phyloP scores from a whole-genome alignment of 169 alveolate genomes.

The Toxoplasma gondii region DNA sequence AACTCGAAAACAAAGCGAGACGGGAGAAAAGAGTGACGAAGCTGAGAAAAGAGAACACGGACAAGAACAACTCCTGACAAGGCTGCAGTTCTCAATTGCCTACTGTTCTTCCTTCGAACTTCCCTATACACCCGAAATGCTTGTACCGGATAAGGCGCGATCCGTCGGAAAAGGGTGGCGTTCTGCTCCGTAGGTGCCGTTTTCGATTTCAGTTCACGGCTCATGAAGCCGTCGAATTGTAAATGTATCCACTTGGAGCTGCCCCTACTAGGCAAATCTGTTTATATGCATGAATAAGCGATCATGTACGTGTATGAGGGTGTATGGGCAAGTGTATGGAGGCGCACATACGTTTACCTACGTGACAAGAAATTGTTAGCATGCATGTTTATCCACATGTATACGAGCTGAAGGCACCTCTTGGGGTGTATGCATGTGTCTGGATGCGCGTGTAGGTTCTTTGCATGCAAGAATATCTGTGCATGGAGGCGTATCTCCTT shows the following conservation, averaged over 20 bases:
- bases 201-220: not conserved
- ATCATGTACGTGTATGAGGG: not conserved
- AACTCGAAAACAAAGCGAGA: not conserved
- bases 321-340: no score
- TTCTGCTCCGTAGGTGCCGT: conserved; percentile 18
- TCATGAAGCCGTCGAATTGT: not conserved
- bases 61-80: not conserved
- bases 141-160: not conserved
- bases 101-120: conserved; percentile 21
- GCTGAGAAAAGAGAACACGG: not conserved
- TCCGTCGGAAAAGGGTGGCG: not conserved
- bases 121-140: not conserved
- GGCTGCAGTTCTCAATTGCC: not conserved
- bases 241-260: no score
- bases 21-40: not conserved
- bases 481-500: no score
- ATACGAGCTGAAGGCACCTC: no score
- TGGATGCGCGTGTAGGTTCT: no score
- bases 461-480: no score
- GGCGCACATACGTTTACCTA: no score
- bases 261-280: no score
- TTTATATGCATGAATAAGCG: no score
- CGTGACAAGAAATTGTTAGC: no score
- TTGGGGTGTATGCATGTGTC: no score
- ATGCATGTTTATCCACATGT: no score